These are phyloP conservation scores for Hypoxylon cercidicola DNA, from an alignment of 495 filamentous ascomycete genomes.

Conservation along the genomic window DNA sequence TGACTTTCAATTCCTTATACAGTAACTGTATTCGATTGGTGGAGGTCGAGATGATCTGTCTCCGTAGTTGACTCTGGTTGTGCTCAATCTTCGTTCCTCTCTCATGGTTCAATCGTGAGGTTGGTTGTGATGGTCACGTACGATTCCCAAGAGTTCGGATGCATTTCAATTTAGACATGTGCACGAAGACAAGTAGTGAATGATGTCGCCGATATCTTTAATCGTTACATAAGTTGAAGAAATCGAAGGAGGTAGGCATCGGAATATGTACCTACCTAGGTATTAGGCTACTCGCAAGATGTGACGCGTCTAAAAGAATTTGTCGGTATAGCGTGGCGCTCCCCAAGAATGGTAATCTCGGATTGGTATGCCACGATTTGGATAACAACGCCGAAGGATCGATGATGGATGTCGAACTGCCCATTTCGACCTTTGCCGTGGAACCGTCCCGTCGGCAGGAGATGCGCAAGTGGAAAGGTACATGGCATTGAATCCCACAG, in stretches of 20 bases:
- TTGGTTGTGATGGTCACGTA: not conserved
- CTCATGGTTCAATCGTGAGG: not conserved
- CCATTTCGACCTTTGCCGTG: not conserved
- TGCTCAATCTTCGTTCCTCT: not conserved
- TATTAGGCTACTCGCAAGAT: not conserved
- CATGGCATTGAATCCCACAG: not conserved
- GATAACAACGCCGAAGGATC: constrained; percentile 1
- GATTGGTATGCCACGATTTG: constrained; percentile 3
- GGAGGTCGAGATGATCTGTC: no score
- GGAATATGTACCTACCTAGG: no score
- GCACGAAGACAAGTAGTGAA: no score
- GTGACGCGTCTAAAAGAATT: not conserved
- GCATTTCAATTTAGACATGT: constrained; percentile 14
- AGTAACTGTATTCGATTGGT: not conserved
- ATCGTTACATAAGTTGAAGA: constrained; percentile 2
- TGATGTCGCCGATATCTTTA: constrained; percentile 20
- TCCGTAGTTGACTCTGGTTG: no score
- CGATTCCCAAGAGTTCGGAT: constrained; percentile 1
- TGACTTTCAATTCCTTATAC: not conserved
- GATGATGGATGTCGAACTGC: not conserved
- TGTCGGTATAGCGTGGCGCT: not conserved
- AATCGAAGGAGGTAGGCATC: no score
- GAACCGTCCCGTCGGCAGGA: not conserved
- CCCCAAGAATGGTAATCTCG: constrained; percentile 11
- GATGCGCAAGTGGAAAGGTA: not conserved